Conservation (phyloP, 139 green algal species). For the Nannochloris sp. region DNA sequence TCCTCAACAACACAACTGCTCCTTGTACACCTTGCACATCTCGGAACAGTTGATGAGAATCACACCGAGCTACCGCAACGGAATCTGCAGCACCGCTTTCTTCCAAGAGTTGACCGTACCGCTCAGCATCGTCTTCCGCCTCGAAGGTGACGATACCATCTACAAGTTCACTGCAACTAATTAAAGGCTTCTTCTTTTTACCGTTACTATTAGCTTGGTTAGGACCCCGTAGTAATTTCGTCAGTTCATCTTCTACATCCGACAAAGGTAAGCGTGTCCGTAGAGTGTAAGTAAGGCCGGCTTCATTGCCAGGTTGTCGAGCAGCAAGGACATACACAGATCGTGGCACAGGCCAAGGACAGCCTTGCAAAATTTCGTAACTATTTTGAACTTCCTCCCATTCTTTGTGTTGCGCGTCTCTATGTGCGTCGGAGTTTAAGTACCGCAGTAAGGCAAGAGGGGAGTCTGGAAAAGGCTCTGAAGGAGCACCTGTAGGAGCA, state of each 20-base stretch:
- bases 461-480: conserved; percentile 10
- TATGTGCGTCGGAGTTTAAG: conserved; percentile 30
- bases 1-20: conserved; percentile 50
- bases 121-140: conserved; percentile 35
- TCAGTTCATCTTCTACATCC: conserved; percentile 40
- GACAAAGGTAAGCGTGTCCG: conserved; percentile 34
- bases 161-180: conserved; percentile 33
- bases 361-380: conserved; percentile 47
- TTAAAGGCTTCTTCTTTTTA: conserved; percentile 7
- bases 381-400: conserved; percentile 24
- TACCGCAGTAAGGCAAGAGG: conserved; percentile 34
- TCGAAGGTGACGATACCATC: conserved; percentile 64
- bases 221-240: conserved; percentile 41
- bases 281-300: conserved; percentile 40
- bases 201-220: conserved; percentile 9
- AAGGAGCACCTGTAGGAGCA: background rate
- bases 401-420: conserved; percentile 19
- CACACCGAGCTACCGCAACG: conserved; percentile 42
- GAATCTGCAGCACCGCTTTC: conserved; percentile 2
- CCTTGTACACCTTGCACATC: conserved; percentile 33
- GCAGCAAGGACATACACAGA: conserved; percentile 53
- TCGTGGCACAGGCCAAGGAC: conserved; percentile 55
- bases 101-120: conserved; percentile 46
- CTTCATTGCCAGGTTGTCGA: background rate
- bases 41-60: conserved; percentile 53